Conservation (phyloP, 768 basidiomycete genomes). For the Trametes coccinea region DNA sequence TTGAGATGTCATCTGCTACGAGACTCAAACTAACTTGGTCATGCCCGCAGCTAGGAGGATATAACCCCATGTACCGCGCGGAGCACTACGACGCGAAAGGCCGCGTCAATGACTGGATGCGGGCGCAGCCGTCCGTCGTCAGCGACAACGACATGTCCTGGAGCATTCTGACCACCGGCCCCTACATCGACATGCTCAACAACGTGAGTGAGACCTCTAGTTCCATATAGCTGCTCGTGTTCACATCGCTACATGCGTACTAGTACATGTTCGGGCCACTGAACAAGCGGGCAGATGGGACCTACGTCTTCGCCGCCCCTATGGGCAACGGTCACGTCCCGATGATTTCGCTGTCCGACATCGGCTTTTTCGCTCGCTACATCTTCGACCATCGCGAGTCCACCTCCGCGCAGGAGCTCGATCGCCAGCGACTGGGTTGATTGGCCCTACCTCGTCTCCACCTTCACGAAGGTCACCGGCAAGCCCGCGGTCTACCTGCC, state of each 20-base stretch:
- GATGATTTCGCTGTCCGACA: slow-evolving; percentile 33
- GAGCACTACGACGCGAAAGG: slow-evolving; percentile 44
- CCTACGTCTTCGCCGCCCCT: slow-evolving; percentile 32
- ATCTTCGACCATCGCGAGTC: slow-evolving; percentile 34
- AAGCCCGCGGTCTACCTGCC: slow-evolving; percentile 25
- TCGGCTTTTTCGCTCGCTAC: slow-evolving; percentile 34
- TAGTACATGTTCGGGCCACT: slow-evolving; percentile 26
- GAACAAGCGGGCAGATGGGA: slow-evolving; percentile 31
- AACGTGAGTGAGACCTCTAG: not conserved
- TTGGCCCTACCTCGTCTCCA: slow-evolving; percentile 30
- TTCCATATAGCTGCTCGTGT: too few relatives aligned
- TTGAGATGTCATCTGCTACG: not conserved
- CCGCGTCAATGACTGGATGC: slow-evolving; percentile 41
- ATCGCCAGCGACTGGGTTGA: slow-evolving; percentile 31
- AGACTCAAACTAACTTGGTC: not conserved
- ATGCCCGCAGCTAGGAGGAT: slow-evolving; percentile 13
- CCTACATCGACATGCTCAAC: slow-evolving; percentile 25
- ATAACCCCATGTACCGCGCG: slow-evolving; percentile 35
- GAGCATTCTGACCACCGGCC: slow-evolving; percentile 37
- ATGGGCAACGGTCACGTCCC: slow-evolving; percentile 33
- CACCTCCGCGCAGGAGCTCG: slow-evolving; percentile 29
- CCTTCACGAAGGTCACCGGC: slow-evolving; percentile 34
- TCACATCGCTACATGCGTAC: not conserved
- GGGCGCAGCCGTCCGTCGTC: slow-evolving; percentile 36
- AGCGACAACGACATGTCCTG: slow-evolving; percentile 36